These are phyloP conservation scores for Lactifluus rugatus DNA, from an alignment of 768 basidiomycete genomes.

Conservation along the genomic window DNA sequence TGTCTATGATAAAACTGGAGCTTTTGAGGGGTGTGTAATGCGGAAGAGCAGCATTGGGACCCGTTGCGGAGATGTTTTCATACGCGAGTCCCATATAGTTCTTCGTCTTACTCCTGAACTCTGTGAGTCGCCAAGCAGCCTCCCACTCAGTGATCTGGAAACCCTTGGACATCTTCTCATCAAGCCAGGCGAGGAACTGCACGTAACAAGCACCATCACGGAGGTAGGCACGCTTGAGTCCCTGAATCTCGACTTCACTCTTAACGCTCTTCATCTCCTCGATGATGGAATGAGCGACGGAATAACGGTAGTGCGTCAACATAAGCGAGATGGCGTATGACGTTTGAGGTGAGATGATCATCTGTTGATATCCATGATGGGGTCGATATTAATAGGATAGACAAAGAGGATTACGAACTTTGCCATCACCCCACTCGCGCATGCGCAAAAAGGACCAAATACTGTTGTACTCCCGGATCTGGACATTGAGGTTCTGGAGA, in stretches of 20 bases:
- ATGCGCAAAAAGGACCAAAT: conserved; percentile 70
- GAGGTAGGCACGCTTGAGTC: conserved; percentile 74
- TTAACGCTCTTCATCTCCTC: conserved; percentile 81
- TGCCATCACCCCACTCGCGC: conserved; percentile 72
- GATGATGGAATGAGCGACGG: conserved; percentile 57
- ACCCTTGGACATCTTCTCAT: conserved; percentile 63
- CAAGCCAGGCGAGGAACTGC: conserved; percentile 86
- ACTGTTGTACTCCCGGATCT: conserved; percentile 59
- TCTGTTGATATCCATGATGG: conserved; percentile 25
- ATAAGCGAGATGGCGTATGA: conserved; percentile 80
- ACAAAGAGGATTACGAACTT: conserved; percentile 31
- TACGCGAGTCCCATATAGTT: conserved; percentile 81
- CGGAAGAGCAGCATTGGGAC: conserved; percentile 87
- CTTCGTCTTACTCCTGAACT: conserved; percentile 61
- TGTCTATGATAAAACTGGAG: conserved; percentile 63
- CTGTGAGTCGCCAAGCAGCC: conserved; percentile 73
- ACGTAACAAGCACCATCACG: conserved; percentile 84
- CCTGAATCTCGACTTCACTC: conserved; percentile 78
- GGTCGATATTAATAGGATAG: not conserved
- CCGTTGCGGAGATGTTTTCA: conserved; percentile 82
- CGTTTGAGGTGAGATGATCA: conserved; percentile 63
- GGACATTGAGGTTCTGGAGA: conserved; percentile 45
- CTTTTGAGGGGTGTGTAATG: conserved; percentile 77
- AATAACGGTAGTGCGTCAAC: conserved; percentile 75
- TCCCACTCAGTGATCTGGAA: conserved; percentile 89